Evolutionary conservation across 2,329 filamentous ascomycete genomes (phyloP), one percentile per base, ranked within the genome.

Genomic region (Calonectria fujianensis): DNA sequence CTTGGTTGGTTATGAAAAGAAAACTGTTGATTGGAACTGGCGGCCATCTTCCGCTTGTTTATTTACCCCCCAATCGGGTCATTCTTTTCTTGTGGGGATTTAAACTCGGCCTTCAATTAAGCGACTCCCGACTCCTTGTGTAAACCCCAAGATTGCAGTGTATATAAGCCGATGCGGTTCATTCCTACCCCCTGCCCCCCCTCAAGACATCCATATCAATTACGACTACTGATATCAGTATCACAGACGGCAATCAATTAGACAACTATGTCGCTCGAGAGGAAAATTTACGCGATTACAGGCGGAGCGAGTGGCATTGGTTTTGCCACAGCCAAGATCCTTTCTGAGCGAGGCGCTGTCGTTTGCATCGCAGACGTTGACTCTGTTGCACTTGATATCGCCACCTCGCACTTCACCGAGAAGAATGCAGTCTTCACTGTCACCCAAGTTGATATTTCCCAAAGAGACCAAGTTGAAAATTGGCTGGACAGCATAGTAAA

Each of bases 401-500:
- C 84, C 1, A 74, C 82, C 8, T 79, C 79, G 5, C 83, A 84
- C 54, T 85, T 87, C 72, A 64, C 73, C 1, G 65, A 76, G 5
- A 76, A 78, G 41, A 80, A 81, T 1, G 74, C 75, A 0, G 72
- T 80, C 2, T 83, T 85, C 71, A 79, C 54, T 79, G 86, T 85
- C 54, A 83, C 83, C n/a, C 84, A 82, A 39, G 86, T 91, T 29
- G 89, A 91, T 73, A 84, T 91, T 20, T 87, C 87, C 37, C 85
- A 87, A 68, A 84, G 85, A 64, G 78, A 82, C 7, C 84, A 90
- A 35, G 90, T 91, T 13, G 88, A 91, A 37, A 78, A 79, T 27
- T 91, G 90, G 90, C 86, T 90, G 61, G 82, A 84, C 9, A 82
- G 80, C 63, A 86, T 87, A 14, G 81, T 91, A n/a, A 77, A 84